Conservation (phyloP, 1,139 yeast species). For the Hansenula lynferdii region DNA sequence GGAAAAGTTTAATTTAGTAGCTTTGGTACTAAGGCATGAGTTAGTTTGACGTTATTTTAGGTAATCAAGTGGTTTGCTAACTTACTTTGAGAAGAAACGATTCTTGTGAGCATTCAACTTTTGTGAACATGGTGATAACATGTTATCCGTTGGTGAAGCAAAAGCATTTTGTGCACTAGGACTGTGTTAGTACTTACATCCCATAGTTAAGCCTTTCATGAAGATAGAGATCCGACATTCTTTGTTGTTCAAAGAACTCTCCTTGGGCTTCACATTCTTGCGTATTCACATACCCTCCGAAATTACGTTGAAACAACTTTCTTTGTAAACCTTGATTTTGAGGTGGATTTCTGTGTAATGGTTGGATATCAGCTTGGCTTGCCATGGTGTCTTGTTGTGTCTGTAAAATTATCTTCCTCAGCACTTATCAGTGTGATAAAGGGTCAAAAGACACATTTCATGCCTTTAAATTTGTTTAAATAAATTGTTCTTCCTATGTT, state of each 20-base stretch:
- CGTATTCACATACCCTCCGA: constrained; percentile 8
- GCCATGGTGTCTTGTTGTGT: neutral
- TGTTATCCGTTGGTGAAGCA: constrained; percentile 54
- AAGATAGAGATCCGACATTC: too few species aligned
- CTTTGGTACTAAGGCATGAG: constrained; percentile 16
- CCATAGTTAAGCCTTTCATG: too few species aligned
- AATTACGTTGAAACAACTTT: constrained; percentile 17
- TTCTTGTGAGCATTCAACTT: constrained; percentile 46
- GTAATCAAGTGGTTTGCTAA: too few species aligned
- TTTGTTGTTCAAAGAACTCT: too few species aligned
- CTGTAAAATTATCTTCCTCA: too few species aligned
- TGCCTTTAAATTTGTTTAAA: too few species aligned
- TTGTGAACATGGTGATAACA: constrained; percentile 54
- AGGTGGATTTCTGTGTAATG: constrained; percentile 19
- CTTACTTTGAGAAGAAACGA: constrained; percentile 30
- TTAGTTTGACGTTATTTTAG: too few species aligned
- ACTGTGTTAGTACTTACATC: too few species aligned
- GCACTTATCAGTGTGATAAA: too few species aligned
- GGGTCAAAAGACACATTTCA: too few species aligned
- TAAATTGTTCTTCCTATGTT: too few species aligned
- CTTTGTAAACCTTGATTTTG: constrained; percentile 14
- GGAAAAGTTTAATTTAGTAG: constrained; percentile 23
- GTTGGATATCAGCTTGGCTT: constrained; percentile 20
- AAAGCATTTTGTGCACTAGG: constrained; percentile 22
- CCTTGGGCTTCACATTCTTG: too few species aligned